Evolutionary conservation across 345 rosid species (phyloP).

Genomic region (Syzygium jambos): DNA sequence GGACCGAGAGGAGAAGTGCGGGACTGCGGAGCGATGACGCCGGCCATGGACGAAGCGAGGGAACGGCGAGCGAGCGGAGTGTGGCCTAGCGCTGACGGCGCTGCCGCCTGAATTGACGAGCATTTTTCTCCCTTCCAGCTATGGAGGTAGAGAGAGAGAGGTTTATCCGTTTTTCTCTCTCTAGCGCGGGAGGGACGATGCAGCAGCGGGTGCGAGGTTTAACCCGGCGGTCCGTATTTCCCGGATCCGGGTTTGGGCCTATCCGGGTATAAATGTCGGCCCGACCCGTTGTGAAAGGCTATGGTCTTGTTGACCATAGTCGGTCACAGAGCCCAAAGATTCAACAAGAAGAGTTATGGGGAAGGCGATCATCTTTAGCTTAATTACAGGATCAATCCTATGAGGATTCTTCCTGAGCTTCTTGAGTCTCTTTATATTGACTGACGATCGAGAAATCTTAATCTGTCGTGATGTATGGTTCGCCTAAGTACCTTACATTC

Average conservation of each 20-base stretch:
- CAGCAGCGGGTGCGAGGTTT: background rate
- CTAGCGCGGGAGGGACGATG: background rate
- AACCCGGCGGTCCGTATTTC: background rate
- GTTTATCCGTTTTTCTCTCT: background rate
- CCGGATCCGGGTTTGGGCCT: background rate
- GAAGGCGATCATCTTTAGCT: background rate
- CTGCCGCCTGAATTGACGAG: conserved; percentile 6
- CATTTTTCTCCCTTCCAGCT: background rate
- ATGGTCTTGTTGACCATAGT: too few relatives aligned
- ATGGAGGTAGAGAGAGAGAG: background rate
- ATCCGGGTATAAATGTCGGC: background rate
- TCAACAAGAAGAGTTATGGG: background rate
- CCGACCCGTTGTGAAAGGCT: background rate
- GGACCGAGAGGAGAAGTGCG: conserved; percentile 15
- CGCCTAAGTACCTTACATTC: background rate
- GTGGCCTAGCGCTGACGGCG: background rate
- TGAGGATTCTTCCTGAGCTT: background rate
- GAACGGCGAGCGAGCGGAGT: background rate
- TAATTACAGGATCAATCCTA: background rate
- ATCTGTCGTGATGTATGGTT: background rate
- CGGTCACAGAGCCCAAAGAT: background rate
- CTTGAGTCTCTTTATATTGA: background rate
- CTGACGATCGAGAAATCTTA: background rate
- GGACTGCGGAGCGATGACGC: conserved; percentile 10
- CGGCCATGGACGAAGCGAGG: conserved; percentile 2